Evolutionary conservation across 2,329 filamentous ascomycete genomes (phyloP), one percentile per base, ranked within the genome.

Genomic region (Phialemoniopsis sp.): DNA sequence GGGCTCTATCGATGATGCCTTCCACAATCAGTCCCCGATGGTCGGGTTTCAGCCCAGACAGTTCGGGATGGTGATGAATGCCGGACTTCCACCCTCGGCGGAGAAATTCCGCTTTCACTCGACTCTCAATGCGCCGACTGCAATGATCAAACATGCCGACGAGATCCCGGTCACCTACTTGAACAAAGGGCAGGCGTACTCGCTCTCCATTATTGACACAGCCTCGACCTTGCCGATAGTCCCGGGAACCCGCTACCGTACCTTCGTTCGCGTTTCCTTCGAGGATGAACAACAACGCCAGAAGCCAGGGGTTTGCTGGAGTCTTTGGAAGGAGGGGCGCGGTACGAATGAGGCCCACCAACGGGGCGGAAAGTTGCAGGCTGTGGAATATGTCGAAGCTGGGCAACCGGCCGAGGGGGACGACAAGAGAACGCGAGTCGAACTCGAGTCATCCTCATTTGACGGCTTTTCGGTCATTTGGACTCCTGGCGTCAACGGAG

Each of bases 161-260:
- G 91, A 97, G 59, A 94, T 97, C 17, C 93, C 93, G 0, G 80
- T 97, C n/a, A 96, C 91, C 0, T 98, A 98, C 58, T 76, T 98
- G 14, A 98, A 98, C 68, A 97, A 97, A 63, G 90, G 91, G 17
- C 91, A 97, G 59, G 88, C 89, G 13, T 98, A 98, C 59, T 87
- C 87, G 0, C 70, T 98, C 14, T 86, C 87, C 3, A 77, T 98
- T 19, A 71, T 86, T 34, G 93, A 98, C 56, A 93, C 86, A 0
- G 70, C 73, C 6, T 78, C 85, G 2, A 69, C 74, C 2, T 64
- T 82, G 5, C 73, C 78, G 3, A 66, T 76, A 28, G 60, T 68
- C 1, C 75, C 75, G 5, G 82, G 80, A 8, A 70, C 83, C 13
- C 85, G 78, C 48, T 96, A 96, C 58, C 80, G 93, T 39, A 97